Evolutionary conservation across 2,329 filamentous ascomycete genomes (phyloP).

Genomic region (Scortechinia acanthostroma): DNA sequence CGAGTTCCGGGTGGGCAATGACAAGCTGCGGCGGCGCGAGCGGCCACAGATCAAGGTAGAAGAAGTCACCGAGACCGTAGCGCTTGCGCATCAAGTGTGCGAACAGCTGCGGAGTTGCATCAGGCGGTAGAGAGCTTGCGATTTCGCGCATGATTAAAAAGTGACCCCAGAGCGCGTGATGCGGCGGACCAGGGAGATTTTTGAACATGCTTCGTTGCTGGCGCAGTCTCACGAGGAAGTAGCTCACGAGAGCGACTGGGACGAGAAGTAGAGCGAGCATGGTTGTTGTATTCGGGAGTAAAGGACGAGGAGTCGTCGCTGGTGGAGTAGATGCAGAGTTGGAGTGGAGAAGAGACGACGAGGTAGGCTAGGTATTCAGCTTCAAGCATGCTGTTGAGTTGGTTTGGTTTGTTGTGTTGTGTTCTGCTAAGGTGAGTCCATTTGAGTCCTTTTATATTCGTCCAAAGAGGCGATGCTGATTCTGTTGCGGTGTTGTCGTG

Average conservation of each 20-base stretch:
- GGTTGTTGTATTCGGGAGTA: conserved; percentile 5
- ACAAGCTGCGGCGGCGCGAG: conserved; percentile 18
- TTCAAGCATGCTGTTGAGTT: conserved; percentile 10
- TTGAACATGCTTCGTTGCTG: conserved; percentile 9
- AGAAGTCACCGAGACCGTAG: conserved; percentile 8
- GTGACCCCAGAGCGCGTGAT: conserved; percentile 11
- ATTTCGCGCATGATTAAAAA: conserved; percentile 10
- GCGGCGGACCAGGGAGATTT: conserved; percentile 9
- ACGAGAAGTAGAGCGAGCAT: not conserved
- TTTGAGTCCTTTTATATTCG: too few relatives aligned
- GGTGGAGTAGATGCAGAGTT: conserved; percentile 8
- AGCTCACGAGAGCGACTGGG: conserved; percentile 3
- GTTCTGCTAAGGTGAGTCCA: too few relatives aligned
- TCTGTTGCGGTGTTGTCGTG: too few relatives aligned
- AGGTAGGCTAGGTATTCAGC: conserved; percentile 7
- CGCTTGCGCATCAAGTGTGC: conserved; percentile 9
- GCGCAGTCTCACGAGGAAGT: conserved; percentile 7
- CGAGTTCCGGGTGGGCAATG: conserved; percentile 25
- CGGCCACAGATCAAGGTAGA: conserved; percentile 2
- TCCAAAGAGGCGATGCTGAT: too few relatives aligned
- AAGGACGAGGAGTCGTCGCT: conserved; percentile 7
- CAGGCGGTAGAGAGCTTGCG: conserved; percentile 8
- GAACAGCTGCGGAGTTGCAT: conserved; percentile 9
- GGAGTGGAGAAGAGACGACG: conserved; percentile 8
- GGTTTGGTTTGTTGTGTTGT: too few relatives aligned